A percentile compares a stretch with the other conserved stretches of the same genome.
Evolutionary conservation across 352 stramenopile species (phyloP).

Genomic region (Plasmopara viticola): DNA sequence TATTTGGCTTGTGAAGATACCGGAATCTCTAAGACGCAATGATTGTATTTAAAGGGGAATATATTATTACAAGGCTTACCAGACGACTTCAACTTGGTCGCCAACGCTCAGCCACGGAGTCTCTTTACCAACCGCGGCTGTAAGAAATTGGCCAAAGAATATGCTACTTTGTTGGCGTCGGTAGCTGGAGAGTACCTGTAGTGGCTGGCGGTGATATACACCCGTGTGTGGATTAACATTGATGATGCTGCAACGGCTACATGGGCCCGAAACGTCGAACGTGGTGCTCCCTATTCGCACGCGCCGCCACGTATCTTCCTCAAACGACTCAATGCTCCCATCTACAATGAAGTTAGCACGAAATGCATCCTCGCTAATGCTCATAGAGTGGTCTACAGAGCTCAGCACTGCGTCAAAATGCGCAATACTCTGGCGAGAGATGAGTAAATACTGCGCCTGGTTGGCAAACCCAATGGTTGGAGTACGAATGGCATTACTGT

Average conservation of each 20-base stretch:
- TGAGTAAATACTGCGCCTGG: slow-evolving; percentile 59
- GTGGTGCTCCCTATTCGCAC: slow-evolving; percentile 34
- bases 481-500: not conserved
- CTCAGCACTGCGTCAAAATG: slow-evolving; percentile 41
- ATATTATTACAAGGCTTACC: not conserved
- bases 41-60: slow-evolving; percentile 6
- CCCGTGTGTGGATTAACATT: slow-evolving; percentile 76
- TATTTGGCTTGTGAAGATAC: slow-evolving; percentile 21
- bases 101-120: slow-evolving; percentile 36
- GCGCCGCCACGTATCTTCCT: slow-evolving; percentile 63
- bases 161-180: slow-evolving; percentile 66
- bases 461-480: slow-evolving; percentile 71
- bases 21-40: slow-evolving; percentile 6
- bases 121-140: slow-evolving; percentile 3
- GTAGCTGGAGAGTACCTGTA: slow-evolving; percentile 73
- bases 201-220: slow-evolving; percentile 38
- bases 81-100: slow-evolving; percentile 20
- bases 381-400: slow-evolving; percentile 20
- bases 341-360: slow-evolving; percentile 70
- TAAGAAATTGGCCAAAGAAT: slow-evolving; percentile 82
- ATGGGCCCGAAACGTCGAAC: slow-evolving; percentile 64
- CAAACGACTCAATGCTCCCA: slow-evolving; percentile 49
- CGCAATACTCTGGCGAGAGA: slow-evolving; percentile 51
- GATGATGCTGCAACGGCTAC: slow-evolving; percentile 75
- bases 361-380: slow-evolving; percentile 60